Percentiles rank a stretch among this genome's conserved stretches.
Conservation (phyloP, 1,139 yeast genomes). For the Nakaseomyces uthaithaninus region DNA sequence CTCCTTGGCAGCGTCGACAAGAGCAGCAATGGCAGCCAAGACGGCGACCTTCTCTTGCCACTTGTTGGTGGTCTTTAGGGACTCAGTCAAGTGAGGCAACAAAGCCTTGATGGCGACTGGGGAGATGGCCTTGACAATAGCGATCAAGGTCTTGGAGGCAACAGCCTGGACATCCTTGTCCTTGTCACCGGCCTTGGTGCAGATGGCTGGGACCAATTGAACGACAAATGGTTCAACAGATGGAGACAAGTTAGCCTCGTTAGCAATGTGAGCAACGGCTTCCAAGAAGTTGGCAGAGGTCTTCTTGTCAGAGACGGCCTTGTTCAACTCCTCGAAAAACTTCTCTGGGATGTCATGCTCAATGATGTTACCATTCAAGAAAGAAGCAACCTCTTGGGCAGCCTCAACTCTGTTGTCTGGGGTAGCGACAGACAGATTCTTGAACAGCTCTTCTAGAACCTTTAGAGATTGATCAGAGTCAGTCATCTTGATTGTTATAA, state of each 20-base stretch:
- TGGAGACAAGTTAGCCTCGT: constrained; percentile 71
- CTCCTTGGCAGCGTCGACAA: constrained; percentile 90
- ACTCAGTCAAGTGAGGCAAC: constrained; percentile 68
- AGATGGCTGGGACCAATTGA: constrained; percentile 58
- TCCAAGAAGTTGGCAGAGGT: constrained; percentile 69
- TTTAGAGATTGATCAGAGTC: constrained; percentile 43
- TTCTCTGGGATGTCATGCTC: constrained; percentile 96
- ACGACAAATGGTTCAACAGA: constrained; percentile 94
- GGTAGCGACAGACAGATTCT: constrained; percentile 83
- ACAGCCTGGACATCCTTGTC: constrained; percentile 61
- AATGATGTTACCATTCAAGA: constrained; percentile 93
- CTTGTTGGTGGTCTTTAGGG: constrained; percentile 71
- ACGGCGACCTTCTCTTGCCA: constrained; percentile 98
- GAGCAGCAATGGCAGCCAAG: constrained; percentile 70
- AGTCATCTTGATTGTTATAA: constrained; percentile 30
- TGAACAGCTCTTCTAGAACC: constrained; percentile 89
- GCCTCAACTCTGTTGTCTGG: constrained; percentile 78
- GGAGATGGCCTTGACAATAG: constrained; percentile 74
- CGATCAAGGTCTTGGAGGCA: constrained; percentile 66
- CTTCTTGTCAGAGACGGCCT: constrained; percentile 76
- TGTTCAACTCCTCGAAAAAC: constrained; percentile 71
- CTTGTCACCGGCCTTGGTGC: constrained; percentile 87
- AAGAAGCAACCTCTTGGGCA: constrained; percentile 83
- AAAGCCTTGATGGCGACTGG: constrained; percentile 90
- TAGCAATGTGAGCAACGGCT: constrained; percentile 80